Base-by-base conservation (phyloP, 2,329 filamentous ascomycete species). In the Alternaria sp. region DNA sequence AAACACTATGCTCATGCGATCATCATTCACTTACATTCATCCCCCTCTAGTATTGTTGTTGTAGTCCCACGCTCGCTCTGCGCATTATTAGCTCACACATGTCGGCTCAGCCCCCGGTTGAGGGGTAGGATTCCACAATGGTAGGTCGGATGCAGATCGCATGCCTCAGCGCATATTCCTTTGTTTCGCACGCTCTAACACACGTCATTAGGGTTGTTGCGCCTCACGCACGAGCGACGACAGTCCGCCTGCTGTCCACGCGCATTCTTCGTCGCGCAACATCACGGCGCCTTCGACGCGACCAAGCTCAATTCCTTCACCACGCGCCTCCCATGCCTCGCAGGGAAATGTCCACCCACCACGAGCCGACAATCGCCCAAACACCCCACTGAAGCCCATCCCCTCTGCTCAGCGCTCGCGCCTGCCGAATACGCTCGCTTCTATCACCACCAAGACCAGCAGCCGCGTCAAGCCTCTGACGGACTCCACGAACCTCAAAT, bases 201-300 rank as follows among this genome's bases (percentile, higher is more conserved):
- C 44, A 28, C 6, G 22, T 14, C 45, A 43, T 25, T 52, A 73
- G 70, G 70, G 70, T 34, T 73, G 70, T 63, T 73, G 69, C 59
- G 54, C 58, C 11, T 73, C 70, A 28, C 62, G 62, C 27, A 53
- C 46, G 53, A 54, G 49, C 57, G 43, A 46, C 41, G 59, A 59
- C 38, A 28, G 45, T 38, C 48, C 45, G 3, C 50, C 50, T 51
- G 62, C 57, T 30, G 51, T 63, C 30, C 57, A 49, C 45, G 59
- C 65, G 50, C 60, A 64, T 60, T 70, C 70, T 34, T 73, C 72
- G 20, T 70, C 67, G 43, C 71, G 68, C 54, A 69, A 74, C 62
- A 74, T 75, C 53, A 74, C 70, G 3, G 66, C 70, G 27, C 60
- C 71, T 0, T 75, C 74, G 3, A 68, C 73, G 30, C 69, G 57